Conservation (phyloP, 805 yeast species). For the Clavispora fructus region DNA sequence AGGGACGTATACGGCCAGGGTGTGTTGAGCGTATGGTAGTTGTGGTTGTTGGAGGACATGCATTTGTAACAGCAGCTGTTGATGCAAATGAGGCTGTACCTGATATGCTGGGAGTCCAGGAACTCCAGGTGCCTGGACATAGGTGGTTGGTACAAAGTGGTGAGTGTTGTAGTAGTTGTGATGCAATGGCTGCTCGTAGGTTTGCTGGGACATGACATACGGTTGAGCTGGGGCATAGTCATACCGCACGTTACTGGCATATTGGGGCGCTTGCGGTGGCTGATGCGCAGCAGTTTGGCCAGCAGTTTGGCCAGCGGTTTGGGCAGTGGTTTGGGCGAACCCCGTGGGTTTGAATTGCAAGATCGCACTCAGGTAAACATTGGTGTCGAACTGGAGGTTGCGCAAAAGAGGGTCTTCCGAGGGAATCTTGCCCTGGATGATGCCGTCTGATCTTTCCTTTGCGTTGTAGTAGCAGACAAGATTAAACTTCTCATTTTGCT, state of each 20-base stretch:
- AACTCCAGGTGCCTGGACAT: neutral
- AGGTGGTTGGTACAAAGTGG: slow-evolving; percentile 1
- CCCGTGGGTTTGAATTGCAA: slow-evolving; percentile 2
- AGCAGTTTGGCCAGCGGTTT: too few relatives aligned
- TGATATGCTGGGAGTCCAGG: neutral
- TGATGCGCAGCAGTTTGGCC: neutral
- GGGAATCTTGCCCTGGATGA: slow-evolving; percentile 17
- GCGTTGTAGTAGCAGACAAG: slow-evolving; percentile 47
- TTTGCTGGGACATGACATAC: neutral
- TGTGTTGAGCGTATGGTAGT: neutral
- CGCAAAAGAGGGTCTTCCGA: slow-evolving; percentile 20
- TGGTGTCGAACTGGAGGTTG: slow-evolving; percentile 16
- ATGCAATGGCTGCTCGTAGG: neutral
- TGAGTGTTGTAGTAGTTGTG: slow-evolving; percentile 3
- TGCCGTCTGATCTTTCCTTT: slow-evolving; percentile 11
- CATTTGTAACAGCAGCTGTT: neutral
- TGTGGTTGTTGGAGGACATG: neutral
- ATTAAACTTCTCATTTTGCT: slow-evolving; percentile 51
- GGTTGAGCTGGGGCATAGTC: neutral
- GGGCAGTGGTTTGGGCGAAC: neutral
- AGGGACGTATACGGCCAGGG: neutral
- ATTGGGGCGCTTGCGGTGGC: neutral
- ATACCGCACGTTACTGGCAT: too few relatives aligned
- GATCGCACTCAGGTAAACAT: slow-evolving; percentile 7
- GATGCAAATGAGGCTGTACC: neutral